Evolutionary conservation across 2,329 filamentous ascomycete genomes (phyloP), one percentile per base, ranked within the genome.

Genomic region (Aspergillus sp.): DNA sequence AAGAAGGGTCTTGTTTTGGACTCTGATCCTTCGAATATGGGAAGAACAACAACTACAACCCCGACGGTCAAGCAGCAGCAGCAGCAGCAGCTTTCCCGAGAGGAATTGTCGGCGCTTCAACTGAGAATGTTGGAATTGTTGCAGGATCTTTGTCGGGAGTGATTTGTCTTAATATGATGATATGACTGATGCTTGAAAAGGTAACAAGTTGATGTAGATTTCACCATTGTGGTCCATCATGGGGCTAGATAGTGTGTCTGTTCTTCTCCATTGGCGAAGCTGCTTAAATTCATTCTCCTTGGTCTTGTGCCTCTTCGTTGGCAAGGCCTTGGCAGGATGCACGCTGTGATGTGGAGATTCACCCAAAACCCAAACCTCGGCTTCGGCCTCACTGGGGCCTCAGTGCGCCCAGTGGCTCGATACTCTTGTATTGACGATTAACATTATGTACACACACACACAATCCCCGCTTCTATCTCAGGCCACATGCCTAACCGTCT

Each of bases 111-210:
- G 3, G 69, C 70, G 49, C 68, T 84, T 52, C 81, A 82, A 66
- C 75, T 73, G 56, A 77, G 75, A 61, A 83, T 84, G 78, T 63
- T 85, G 55, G 76, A 75, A 41, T 70, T 84, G 44, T 70, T 85
- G 51, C 78, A 84, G 68, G 82, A 84, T 71, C 72, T 84, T 42
- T 84, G 76, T 57, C 73, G 70, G 57, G 74, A 78, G 53, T 75
- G 58, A 71, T 27, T 27, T 8, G 25, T 30, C 15, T 8, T 23
- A 4, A 11, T 44, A 21, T 10, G 41, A 11, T 44, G 32, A 13
- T 32, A 39, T 41, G 38, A 53, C 21, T 17, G 8, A 21, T 47
- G 21, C 27, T 19, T 36, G 27, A 30, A 30, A 30, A 15, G 11
- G 3, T 4, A 30, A 36, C 4, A 36, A 36, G 32, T 13, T 13